Evolutionary conservation across 768 basidiomycete genomes (phyloP).

Genomic region (Fibroporia radiculosa): DNA sequence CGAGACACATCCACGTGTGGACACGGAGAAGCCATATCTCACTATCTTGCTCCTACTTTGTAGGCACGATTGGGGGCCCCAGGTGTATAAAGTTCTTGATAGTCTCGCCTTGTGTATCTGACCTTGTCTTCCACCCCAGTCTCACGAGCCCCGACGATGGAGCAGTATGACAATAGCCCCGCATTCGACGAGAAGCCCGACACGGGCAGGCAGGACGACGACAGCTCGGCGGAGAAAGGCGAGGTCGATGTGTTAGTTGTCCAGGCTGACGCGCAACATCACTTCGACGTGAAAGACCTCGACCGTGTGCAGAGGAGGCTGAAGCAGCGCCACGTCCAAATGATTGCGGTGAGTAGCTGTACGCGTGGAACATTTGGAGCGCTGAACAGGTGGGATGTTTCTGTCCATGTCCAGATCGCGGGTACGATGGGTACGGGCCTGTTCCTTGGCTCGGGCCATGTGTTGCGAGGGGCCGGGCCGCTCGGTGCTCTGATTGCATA

Average conservation of each 20-base stretch:
- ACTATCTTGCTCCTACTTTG: no score
- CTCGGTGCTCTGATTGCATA: slow-evolving; percentile 62
- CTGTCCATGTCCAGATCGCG: slow-evolving; percentile 43
- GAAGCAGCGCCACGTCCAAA: slow-evolving; percentile 75
- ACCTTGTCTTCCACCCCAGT: no score
- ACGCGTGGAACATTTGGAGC: background rate
- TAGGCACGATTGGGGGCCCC: background rate
- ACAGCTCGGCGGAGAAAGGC: slow-evolving; percentile 22
- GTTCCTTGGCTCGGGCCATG: slow-evolving; percentile 62
- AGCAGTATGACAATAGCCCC: background rate
- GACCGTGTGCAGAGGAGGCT: slow-evolving; percentile 67
- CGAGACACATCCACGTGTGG: no score
- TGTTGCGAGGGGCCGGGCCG: slow-evolving; percentile 56
- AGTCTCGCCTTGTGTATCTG: no score
- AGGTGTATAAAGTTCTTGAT: background rate
- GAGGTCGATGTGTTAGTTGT: slow-evolving; percentile 17
- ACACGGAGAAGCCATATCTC: no score
- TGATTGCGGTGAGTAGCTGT: slow-evolving; percentile 54
- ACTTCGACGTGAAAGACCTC: slow-evolving; percentile 53
- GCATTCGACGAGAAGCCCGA: slow-evolving; percentile 14
- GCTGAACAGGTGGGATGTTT: no score
- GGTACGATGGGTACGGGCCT: slow-evolving; percentile 72
- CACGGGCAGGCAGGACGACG: no score
- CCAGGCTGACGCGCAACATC: slow-evolving; percentile 21
- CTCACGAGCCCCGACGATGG: no score